These are phyloP conservation scores for Dichomitus squalens DNA, from an alignment of 1,284 basidiomycete species.

Conservation along the genomic window DNA sequence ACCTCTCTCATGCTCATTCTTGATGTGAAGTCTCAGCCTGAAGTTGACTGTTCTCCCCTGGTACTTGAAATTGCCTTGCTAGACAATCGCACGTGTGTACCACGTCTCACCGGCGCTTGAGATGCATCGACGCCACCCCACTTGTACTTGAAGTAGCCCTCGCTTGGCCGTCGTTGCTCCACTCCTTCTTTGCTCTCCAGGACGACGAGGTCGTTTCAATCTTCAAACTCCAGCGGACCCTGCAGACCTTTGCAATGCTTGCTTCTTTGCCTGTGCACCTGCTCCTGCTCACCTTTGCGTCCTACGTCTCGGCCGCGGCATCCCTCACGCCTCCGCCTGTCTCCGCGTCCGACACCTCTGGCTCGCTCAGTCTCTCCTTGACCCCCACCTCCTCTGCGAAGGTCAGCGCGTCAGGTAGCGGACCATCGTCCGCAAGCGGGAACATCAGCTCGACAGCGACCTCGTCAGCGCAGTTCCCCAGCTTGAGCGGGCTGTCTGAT, in stretches of 20 bases:
- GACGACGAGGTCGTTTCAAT: background rate
- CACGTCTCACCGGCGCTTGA: background rate
- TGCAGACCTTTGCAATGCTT: background rate
- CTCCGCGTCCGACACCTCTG: constrained; percentile 6
- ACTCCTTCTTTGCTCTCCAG: background rate
- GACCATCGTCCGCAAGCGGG: constrained; percentile 1
- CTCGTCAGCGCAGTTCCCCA: constrained; percentile 32
- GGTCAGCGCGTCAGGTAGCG: background rate
- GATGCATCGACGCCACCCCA: background rate
- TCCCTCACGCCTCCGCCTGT: constrained; percentile 17
- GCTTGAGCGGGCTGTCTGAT: constrained; percentile 31
- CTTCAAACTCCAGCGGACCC: background rate
- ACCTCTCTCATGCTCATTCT: no score
- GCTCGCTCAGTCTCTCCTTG: constrained; percentile 8
- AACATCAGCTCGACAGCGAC: constrained; percentile 23
- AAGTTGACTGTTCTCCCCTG: background rate
- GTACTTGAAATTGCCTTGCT: background rate
- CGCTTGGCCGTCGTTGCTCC: no score
- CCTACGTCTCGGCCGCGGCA: constrained; percentile 9
- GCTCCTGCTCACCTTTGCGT: background rate
- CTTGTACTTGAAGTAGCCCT: no score
- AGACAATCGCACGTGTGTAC: background rate
- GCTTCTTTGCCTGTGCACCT: background rate
- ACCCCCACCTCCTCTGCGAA: constrained; percentile 1
- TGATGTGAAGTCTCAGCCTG: background rate